phyloP scores from a whole-genome alignment of 345 rosid species.

The Arabis alpina region DNA sequence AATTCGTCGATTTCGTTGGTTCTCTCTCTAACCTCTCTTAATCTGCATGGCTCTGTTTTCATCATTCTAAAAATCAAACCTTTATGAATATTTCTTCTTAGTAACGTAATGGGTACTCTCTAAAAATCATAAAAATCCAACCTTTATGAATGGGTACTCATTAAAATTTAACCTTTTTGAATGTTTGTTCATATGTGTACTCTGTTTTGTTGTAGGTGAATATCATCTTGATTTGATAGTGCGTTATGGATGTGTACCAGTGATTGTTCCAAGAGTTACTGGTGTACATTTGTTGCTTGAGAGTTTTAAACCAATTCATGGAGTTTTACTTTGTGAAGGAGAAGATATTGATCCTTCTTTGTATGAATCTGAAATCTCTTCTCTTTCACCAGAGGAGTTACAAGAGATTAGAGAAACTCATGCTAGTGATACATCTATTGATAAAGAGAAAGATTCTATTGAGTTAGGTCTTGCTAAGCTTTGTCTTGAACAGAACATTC shows the following conservation, averaged over 20 bases:
- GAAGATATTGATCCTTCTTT: constrained; percentile 76
- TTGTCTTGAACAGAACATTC: constrained; percentile 84
- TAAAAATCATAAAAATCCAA: too few species aligned
- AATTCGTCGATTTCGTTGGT: constrained; percentile 71
- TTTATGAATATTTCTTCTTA: background rate
- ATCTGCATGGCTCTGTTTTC: constrained; percentile 33
- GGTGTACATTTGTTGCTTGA: constrained; percentile 66
- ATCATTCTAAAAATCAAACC: constrained; percentile 13
- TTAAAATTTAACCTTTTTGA: too few species aligned
- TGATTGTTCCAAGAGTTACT: constrained; percentile 65
- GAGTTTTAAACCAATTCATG: constrained; percentile 76
- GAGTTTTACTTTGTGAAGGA: constrained; percentile 73
- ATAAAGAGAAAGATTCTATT: constrained; percentile 82
- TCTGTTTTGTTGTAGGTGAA: constrained; percentile 49
- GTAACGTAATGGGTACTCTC: background rate
- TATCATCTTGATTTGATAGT: constrained; percentile 73
- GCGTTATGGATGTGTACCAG: constrained; percentile 65
- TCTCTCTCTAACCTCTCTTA: constrained; percentile 15
- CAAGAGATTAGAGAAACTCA: constrained; percentile 78
- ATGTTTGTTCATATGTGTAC: too few species aligned
- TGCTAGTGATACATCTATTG: constrained; percentile 75
- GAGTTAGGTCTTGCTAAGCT: constrained; percentile 80
- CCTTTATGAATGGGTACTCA: too few species aligned
- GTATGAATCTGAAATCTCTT: constrained; percentile 60
- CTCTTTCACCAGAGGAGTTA: constrained; percentile 66